phyloP scores from a whole-genome alignment of 345 rosid species.

The Eucalyptus rudis region DNA sequence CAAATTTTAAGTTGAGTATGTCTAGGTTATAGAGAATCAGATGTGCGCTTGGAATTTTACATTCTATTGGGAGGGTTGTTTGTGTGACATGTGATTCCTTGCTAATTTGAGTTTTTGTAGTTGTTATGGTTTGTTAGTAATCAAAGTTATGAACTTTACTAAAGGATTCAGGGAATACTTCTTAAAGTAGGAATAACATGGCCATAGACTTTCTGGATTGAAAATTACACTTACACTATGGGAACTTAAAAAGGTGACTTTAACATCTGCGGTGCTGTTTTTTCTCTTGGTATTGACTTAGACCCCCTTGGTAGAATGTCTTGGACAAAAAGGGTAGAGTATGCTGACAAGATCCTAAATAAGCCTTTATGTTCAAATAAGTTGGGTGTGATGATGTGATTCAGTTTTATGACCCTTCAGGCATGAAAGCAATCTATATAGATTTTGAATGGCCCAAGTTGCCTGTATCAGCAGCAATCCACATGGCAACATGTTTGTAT shows the following conservation, averaged over 20 bases:
- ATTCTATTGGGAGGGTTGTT: background rate
- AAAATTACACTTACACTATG: background rate
- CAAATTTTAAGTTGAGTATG: background rate
- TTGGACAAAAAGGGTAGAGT: background rate
- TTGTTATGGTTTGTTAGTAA: background rate
- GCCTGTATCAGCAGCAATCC: background rate
- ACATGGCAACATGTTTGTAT: background rate
- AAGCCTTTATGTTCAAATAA: background rate
- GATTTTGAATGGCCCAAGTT: background rate
- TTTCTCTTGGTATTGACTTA: background rate
- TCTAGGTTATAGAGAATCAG: background rate
- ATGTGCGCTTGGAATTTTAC: background rate
- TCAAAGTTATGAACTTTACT: background rate
- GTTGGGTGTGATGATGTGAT: background rate
- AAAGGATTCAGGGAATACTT: background rate
- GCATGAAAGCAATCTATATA: background rate
- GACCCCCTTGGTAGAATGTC: background rate
- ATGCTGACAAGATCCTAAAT: background rate
- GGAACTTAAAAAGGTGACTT: background rate
- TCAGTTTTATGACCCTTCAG: background rate
- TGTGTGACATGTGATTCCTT: background rate
- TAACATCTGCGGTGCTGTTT: background rate
- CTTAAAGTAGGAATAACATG: background rate
- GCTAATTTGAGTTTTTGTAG: background rate
- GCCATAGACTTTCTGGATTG: background rate